Base-by-base conservation (phyloP, 768 basidiomycete genomes). In the Grammothele lineata region DNA sequence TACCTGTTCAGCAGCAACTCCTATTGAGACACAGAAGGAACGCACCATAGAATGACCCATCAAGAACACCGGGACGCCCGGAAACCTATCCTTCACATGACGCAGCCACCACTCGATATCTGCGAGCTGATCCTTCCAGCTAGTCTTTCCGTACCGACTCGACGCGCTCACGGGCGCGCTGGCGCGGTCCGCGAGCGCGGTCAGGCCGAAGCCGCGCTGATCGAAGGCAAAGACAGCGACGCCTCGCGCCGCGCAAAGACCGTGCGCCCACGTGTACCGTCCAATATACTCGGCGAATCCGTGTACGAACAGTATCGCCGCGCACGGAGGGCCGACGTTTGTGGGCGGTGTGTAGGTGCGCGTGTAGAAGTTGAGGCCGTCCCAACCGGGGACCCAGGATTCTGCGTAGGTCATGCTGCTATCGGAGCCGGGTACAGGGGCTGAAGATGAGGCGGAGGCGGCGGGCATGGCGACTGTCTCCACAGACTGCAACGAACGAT, bases 31-130 rank as follows among this genome's bases (percentile, higher is more conserved):
- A 30, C 8, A 30, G 27, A 30, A n/a, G 2, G 14, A n/a, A 59
- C 72, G 23, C 52, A 83, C 87, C 87, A 88, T 87, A 1, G 87
- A 89, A 61, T 87, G 86, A 1, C 86, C 89, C 68, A 81, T 80
- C 30, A 92, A 60, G 59, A 89, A 87, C 12, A 85, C 48, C n/a
- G 87, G 85, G 3, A 78, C 56, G 1, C 65, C 46, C 10, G 71
- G 63, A 47, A 75, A 72, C 51, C 74, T 63, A 56, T 19, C 18
- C 9, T 70, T 71, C 21, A 70, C 70, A 51, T 80, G 70, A 39
- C 66, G 62, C 8, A 90, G 53, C 15, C 83, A 84, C 85, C 84
- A 90, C 12, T 75, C 76, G 25, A 86, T 71, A 57, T 92, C 89
- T 24, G 64, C 66, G 57, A 86, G 68, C 64, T 88, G 86, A 38